Percentiles rank a stretch among this genome's conserved stretches.
Conservation (phyloP, 257 asterid genomes). For the Asclepias syriaca region DNA sequence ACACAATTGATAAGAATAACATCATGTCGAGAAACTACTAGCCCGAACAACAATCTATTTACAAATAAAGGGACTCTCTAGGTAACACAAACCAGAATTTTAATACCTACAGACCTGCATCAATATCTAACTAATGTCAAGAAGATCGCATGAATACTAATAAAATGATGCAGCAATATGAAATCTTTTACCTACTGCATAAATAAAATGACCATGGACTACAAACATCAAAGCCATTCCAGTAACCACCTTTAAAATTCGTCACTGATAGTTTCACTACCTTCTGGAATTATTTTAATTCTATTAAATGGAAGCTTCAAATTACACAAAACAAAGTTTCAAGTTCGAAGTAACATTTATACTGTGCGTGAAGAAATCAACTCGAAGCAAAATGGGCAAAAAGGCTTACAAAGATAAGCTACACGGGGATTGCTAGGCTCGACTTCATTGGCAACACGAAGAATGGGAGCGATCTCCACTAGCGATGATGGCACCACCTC, state of each 20-base stretch:
- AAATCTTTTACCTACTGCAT: neutral
- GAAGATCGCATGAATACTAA: neutral
- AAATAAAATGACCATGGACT: neutral
- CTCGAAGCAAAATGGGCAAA: constrained; percentile 1
- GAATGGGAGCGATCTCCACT: constrained; percentile 96
- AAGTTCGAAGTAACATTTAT: neutral
- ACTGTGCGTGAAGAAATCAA: neutral
- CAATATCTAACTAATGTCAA: neutral
- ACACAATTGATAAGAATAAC: neutral
- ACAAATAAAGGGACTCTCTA: neutral
- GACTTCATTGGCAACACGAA: constrained; percentile 99
- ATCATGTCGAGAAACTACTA: neutral
- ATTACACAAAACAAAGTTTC: too few relatives aligned
- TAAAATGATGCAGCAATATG: neutral
- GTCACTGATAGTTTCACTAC: neutral
- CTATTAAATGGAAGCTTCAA: neutral
- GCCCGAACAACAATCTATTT: neutral
- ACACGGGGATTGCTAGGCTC: constrained; percentile 98
- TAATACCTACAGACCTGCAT: neutral
- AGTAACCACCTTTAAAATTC: neutral
- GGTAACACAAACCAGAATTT: neutral
- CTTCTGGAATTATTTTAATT: neutral
- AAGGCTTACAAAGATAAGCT: constrained; percentile 87
- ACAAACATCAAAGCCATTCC: neutral
- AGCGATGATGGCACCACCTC: constrained; percentile 98